Evolutionary conservation across 106 monocot genomes (phyloP).

Genomic region (Allium fistulosum): DNA sequence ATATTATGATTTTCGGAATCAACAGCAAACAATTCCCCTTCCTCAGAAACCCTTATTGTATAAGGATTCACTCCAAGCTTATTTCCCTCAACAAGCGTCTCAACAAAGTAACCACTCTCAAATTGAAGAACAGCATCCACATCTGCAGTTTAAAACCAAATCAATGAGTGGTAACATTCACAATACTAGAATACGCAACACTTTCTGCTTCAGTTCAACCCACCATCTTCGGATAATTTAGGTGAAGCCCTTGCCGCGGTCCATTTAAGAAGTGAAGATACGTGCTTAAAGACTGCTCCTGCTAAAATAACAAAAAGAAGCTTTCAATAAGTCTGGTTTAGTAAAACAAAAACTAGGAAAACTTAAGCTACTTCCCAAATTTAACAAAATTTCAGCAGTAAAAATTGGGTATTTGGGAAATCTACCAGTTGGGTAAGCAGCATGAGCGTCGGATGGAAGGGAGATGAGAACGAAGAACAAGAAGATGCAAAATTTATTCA

Average conservation of each 20-base stretch:
- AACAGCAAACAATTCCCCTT: conserved; percentile 85
- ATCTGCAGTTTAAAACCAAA: conserved; percentile 24
- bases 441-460: too few species aligned
- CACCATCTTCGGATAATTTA: conserved; percentile 46
- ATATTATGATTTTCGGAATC: conserved; percentile 72
- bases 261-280: conserved; percentile 80
- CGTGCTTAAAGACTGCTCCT: conserved; percentile 50
- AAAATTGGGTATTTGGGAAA: too few species aligned
- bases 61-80: conserved; percentile 84
- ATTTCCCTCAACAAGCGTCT: conserved; percentile 89
- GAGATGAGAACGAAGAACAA: too few species aligned
- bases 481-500: too few species aligned
- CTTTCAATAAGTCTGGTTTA: neutral
- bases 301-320: neutral
- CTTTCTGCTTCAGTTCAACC: neutral
- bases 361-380: too few species aligned
- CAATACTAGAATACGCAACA: neutral
- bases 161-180: conserved; percentile 6
- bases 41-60: conserved; percentile 74
- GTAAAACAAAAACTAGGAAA: neutral
- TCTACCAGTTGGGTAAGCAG: too few species aligned
- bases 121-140: conserved; percentile 63
- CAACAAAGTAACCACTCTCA: conserved; percentile 89
- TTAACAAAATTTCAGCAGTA: too few species aligned
- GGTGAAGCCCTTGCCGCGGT: conserved; percentile 23